Evolutionary conservation across 306 rosid genomes (phyloP), one percentile per base, ranked within the genome.

Genomic region (Acacia melanoxylon): DNA sequence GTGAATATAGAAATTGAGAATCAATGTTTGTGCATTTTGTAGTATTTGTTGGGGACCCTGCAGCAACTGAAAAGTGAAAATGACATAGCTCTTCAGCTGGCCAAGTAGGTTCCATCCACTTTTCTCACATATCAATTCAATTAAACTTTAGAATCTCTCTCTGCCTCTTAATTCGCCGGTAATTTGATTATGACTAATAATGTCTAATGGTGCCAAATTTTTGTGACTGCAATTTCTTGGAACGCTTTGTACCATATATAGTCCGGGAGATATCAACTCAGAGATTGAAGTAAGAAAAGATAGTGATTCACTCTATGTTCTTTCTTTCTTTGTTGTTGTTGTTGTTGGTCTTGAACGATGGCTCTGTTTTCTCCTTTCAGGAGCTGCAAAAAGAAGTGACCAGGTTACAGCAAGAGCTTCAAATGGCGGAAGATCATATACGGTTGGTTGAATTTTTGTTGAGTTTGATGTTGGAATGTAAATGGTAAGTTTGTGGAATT

Each of bases 401-500:
- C 61, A 83, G 89, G n/a, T 59, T 93, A 72, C 92, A 90, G 51
- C 98, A 95, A 61, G 94, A 91, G 68, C 89, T 93, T 81, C 98
- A 93, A 86, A 87, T 91, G 81, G 89, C 89, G 0, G 95, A 95
- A 76, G 94, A 91, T 68, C 97, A 90, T n/a, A 77, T 95, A 74
- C 88, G 99, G 99, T 95, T 74, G 8, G 41, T 46, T 52, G 2
- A 70, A 12, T 12, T 46, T 46, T 12, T 4, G 10, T 11, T 11
- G 12, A 14, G 15, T 46, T 46, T 46, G 41, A 37, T 37, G 7
- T 37, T 37, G 8, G 8, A 37, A 37, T 58, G 29, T 58, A 0
- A n/a, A n/a, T n/a, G 10, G 29, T 22, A 10, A 17, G 14, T 33
- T 67, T 79, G 56, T 16, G 17, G 8, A 82, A 73, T 12, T 16